Evolutionary conservation across 768 basidiomycete species (phyloP).

Genomic region (Leccinum arenicola): DNA sequence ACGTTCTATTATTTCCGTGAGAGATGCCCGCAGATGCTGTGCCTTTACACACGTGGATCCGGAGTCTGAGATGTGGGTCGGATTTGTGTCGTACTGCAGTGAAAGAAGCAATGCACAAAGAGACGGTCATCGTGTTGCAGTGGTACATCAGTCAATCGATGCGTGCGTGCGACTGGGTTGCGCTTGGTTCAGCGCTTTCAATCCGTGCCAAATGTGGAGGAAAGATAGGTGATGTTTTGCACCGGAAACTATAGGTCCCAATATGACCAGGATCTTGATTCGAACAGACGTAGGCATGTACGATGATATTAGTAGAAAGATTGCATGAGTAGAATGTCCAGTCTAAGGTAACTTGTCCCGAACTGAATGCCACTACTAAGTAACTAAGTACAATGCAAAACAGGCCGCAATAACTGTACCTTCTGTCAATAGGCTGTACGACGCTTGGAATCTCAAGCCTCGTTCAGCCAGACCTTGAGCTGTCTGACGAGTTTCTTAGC

Average conservation of each 20-base stretch:
- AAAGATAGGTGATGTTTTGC: no score
- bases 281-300: background rate
- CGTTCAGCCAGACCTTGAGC: slow-evolving; percentile 42
- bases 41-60: no score
- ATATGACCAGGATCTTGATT: background rate
- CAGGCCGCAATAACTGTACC: background rate
- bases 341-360: background rate
- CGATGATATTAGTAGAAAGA: background rate
- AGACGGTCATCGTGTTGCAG: slow-evolving; percentile 25
- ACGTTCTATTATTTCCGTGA: no score
- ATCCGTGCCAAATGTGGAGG: no score
- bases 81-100: slow-evolving; percentile 16
- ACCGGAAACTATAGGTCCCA: no score
- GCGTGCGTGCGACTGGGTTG: slow-evolving; percentile 21
- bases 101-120: slow-evolving; percentile 19
- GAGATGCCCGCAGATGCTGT: no score
- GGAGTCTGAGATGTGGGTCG: slow-evolving; percentile 6
- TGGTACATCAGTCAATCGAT: slow-evolving; percentile 15
- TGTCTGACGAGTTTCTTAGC: slow-evolving; percentile 52
- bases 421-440: background rate
- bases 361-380: background rate
- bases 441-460: slow-evolving; percentile 5
- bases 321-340: background rate
- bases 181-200: slow-evolving; percentile 6
- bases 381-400: background rate